Evolutionary conservation across 345 rosid species (phyloP).

Genomic region (Durio zibethinus): DNA sequence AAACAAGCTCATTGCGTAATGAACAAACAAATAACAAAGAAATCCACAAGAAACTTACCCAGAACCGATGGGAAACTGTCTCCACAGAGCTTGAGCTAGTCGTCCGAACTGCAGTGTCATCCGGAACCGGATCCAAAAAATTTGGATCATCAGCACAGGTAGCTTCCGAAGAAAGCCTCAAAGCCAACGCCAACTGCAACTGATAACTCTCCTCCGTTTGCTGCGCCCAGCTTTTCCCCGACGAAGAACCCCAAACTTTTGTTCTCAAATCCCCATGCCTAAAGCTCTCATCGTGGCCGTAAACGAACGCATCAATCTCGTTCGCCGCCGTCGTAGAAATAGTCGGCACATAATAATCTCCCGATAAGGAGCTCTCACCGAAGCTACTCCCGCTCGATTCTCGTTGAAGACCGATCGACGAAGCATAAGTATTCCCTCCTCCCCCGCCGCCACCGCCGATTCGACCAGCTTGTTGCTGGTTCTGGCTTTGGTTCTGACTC

Average conservation of each 20-base stretch:
- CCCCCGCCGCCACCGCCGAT: constrained; percentile 18
- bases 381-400: constrained; percentile 98
- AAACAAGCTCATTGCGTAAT: background rate
- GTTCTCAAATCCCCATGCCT: constrained; percentile 41
- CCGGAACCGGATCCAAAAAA: constrained; percentile 84
- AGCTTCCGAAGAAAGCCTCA: constrained; percentile 90
- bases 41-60: constrained; percentile 51
- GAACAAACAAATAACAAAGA: background rate
- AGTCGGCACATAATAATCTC: constrained; percentile 71
- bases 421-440: constrained; percentile 39
- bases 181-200: constrained; percentile 94
- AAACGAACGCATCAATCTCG: constrained; percentile 66
- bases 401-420: constrained; percentile 71
- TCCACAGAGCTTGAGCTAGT: constrained; percentile 56
- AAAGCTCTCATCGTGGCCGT: constrained; percentile 48
- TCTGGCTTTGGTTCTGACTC: constrained; percentile 33
- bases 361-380: constrained; percentile 92
- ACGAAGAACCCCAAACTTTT: constrained; percentile 48
- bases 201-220: constrained; percentile 99
- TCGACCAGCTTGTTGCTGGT: constrained; percentile 45
- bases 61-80: constrained; percentile 83
- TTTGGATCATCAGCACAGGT: constrained; percentile 94
- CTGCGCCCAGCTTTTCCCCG: constrained; percentile 97
- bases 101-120: constrained; percentile 55
- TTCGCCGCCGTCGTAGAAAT: constrained; percentile 53